Evolutionary conservation across 2,329 filamentous ascomycete species (phyloP).

Genomic region (Beauveria pseudobassiana): DNA sequence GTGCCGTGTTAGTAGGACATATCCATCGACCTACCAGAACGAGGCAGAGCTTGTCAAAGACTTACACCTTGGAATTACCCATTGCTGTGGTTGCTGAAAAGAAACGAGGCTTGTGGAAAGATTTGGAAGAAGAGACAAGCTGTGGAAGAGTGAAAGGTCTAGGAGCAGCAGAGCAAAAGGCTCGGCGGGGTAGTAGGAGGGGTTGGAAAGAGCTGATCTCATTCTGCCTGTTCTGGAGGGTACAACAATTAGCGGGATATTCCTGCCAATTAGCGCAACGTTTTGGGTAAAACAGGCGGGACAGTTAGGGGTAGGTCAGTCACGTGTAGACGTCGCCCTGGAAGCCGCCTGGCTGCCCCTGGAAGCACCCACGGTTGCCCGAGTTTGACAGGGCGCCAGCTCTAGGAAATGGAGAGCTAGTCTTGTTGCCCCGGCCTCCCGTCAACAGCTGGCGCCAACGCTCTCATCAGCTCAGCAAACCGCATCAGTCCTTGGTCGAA

Average conservation of each 20-base stretch:
- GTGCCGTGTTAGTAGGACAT: slow-evolving; percentile 17
- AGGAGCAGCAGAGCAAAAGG: slow-evolving; percentile 30
- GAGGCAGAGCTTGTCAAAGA: slow-evolving; percentile 16
- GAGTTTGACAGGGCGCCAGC: neutral
- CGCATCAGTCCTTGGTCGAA: neutral
- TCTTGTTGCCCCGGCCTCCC: neutral
- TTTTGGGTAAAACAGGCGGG: slow-evolving; percentile 12
- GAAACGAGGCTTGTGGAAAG: slow-evolving; percentile 33
- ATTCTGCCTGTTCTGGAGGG: slow-evolving; percentile 36
- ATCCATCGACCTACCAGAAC: neutral
- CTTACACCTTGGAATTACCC: slow-evolving; percentile 61
- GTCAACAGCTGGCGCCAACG: neutral
- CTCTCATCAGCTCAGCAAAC: neutral
- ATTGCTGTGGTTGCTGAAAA: slow-evolving; percentile 63
- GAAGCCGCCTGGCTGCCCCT: neutral
- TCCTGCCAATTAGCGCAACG: slow-evolving; percentile 14
- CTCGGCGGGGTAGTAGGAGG: slow-evolving; percentile 38
- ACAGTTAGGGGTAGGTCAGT: slow-evolving; percentile 14
- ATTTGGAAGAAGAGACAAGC: slow-evolving; percentile 34
- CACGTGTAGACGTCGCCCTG: slow-evolving; percentile 21
- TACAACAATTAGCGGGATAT: slow-evolving; percentile 30
- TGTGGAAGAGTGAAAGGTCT: slow-evolving; percentile 35
- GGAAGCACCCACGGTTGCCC: neutral
- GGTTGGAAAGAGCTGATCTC: slow-evolving; percentile 38
- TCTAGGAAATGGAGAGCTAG: neutral